These are phyloP conservation scores for Acanthamoeba lenticulata DNA, from an alignment of 208 protist species.

Conservation along the genomic window DNA sequence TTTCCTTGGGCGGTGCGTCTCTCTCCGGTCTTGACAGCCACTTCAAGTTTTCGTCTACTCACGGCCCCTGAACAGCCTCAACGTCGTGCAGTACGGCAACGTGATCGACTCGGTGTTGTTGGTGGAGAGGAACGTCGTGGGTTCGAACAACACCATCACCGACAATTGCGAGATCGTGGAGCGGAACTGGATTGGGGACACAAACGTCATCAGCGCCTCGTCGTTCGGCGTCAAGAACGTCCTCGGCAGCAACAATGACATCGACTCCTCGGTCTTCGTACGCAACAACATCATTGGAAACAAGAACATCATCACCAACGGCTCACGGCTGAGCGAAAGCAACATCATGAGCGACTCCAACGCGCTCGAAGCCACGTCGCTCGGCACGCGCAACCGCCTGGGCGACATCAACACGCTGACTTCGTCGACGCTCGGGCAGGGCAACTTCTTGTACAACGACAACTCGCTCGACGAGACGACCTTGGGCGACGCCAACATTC, in stretches of 20 bases:
- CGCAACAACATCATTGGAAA: background rate
- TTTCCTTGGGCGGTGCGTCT: background rate
- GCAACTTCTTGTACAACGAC: slow-evolving; percentile 8
- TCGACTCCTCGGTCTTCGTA: background rate
- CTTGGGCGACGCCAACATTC: background rate
- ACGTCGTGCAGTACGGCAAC: background rate
- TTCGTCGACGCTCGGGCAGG: background rate
- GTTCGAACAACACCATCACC: background rate
- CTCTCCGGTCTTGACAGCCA: background rate
- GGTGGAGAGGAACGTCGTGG: background rate
- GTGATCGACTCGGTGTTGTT: background rate
- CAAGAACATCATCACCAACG: background rate
- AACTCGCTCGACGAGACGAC: background rate
- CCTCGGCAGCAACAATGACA: background rate
- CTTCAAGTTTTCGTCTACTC: background rate
- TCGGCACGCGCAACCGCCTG: background rate
- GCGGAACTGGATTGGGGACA: background rate
- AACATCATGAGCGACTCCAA: background rate
- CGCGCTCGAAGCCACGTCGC: background rate
- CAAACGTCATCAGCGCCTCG: background rate
- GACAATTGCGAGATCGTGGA: background rate
- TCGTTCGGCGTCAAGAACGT: background rate
- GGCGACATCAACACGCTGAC: background rate
- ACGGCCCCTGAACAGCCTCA: background rate
- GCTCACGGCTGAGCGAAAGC: background rate